Evolutionary conservation across 169 alveolate genomes (phyloP).

Genomic region (Hammondia hammondi): DNA sequence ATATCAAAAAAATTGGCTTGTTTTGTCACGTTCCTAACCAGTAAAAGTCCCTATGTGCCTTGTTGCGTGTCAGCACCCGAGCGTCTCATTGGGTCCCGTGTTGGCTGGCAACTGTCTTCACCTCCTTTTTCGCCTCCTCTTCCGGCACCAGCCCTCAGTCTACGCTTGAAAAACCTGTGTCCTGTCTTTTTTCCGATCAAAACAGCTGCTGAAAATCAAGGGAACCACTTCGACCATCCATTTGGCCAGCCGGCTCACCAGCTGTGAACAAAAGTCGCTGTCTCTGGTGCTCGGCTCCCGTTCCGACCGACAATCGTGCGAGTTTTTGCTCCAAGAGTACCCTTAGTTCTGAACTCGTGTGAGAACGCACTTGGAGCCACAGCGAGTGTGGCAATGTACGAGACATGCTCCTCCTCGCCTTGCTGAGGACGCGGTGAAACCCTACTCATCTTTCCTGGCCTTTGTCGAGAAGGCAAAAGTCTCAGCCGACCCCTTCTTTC

Average conservation of each 20-base stretch:
- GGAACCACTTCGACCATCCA: neutral
- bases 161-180: neutral
- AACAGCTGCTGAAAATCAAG: neutral
- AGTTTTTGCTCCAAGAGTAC: neutral
- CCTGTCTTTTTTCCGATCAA: neutral
- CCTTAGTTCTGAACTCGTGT: neutral
- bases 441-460: neutral
- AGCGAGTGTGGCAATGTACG: conserved; percentile 17
- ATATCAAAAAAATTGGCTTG: neutral
- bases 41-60: conserved; percentile 4
- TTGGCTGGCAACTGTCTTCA: neutral
- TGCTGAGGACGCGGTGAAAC: conserved; percentile 16
- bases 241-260: neutral
- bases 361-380: neutral
- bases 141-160: neutral
- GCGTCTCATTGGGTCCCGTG: neutral
- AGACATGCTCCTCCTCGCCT: neutral
- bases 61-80: conserved; percentile 1
- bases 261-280: neutral
- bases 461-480: conserved; percentile 2
- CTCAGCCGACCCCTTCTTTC: conserved; percentile 11
- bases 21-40: conserved; percentile 9
- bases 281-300: neutral
- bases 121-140: neutral
- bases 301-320: neutral